Evolutionary conservation across 1,139 yeast species (phyloP), one percentile per base, ranked within the genome.

Genomic region (Magnusiomyces tetraspermus): DNA sequence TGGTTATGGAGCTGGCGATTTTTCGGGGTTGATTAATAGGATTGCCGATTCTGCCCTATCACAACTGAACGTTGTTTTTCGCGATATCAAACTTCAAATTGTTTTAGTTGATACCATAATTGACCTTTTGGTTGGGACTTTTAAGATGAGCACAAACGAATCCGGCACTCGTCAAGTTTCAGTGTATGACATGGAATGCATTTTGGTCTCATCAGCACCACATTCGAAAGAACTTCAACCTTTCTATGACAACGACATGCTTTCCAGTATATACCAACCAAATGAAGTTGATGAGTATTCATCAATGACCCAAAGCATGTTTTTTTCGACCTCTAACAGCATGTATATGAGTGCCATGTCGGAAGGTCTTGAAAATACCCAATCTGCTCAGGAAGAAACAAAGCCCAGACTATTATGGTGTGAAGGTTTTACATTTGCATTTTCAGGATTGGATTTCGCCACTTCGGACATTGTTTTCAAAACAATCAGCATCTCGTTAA

Each of bases 321-420:
- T 81, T 41, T 82, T 82, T 60, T 80, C 92, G 0, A 84, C 79
- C 52, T 82, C 78, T 51, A 77, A 80, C 48, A 82, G 94, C 1
- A 76, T 88, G 33, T 88, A 86, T 63, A 80, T 86, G 90, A 86
- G 95, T 67, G 95, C 96, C 1, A 57, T 59, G 55, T 59, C 67
- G 31, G 56, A 57, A 19, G 48, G 56, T 3, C 51, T 48, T 28
- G 33, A 6, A 2, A 47, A 44, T 4, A 31, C 45, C 2, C 26
- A 46, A 8, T 36, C 48, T 2, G 23, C 24, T 17, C 55, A 50
- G 17, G 44, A 52, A 3, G 57, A 21, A 30, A 51, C 11, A 49
- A 50, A 30, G 49, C 59, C n/a, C 46, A 63, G 33, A 45, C 53
- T 50, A 30, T 57, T 53, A 48, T 63, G 49, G 63, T 55, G 59